Percentiles rank a stretch among this genome's conserved stretches.
Conservation (phyloP, 345 rosid species). For the Salix dunnii region DNA sequence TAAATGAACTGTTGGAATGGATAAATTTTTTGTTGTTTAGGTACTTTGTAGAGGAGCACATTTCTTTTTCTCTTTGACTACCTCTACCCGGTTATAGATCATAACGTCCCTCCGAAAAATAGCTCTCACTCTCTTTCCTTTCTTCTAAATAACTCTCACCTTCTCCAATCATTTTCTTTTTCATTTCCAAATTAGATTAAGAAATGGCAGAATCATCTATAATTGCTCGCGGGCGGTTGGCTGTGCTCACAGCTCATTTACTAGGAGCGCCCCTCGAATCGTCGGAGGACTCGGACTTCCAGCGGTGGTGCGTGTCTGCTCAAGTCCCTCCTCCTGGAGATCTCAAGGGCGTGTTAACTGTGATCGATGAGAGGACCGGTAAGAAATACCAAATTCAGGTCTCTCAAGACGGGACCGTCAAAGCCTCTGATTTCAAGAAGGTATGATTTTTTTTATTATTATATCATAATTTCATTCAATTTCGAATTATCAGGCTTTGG, state of each 20-base stretch:
- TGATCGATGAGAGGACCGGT: conserved; percentile 77
- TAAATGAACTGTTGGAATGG: no score
- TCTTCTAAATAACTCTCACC: neutral
- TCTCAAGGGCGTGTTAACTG: conserved; percentile 48
- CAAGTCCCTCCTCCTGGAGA: conserved; percentile 46
- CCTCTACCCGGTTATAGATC: no score
- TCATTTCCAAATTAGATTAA: neutral
- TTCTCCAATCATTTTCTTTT: neutral
- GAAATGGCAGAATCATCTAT: no score
- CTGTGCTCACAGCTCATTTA: conserved; percentile 68
- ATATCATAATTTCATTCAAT: neutral
- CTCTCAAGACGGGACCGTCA: conserved; percentile 66
- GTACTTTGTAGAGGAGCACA: no score
- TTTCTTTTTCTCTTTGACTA: no score
- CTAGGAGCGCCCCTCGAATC: conserved; percentile 12
- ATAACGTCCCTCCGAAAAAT: neutral
- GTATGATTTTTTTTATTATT: conserved; percentile 21
- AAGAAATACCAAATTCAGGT: conserved; percentile 57
- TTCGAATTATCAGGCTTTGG: no score
- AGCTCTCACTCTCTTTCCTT: no score
- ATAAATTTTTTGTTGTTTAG: no score
- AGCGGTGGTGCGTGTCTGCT: conserved; percentile 52
- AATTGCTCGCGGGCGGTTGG: conserved; percentile 53
- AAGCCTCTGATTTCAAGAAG: conserved; percentile 81
- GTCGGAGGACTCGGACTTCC: conserved; percentile 24